Base-by-base conservation (phyloP, 1,284 basidiomycete genomes). In the Hypsizygus ulmarius region DNA sequence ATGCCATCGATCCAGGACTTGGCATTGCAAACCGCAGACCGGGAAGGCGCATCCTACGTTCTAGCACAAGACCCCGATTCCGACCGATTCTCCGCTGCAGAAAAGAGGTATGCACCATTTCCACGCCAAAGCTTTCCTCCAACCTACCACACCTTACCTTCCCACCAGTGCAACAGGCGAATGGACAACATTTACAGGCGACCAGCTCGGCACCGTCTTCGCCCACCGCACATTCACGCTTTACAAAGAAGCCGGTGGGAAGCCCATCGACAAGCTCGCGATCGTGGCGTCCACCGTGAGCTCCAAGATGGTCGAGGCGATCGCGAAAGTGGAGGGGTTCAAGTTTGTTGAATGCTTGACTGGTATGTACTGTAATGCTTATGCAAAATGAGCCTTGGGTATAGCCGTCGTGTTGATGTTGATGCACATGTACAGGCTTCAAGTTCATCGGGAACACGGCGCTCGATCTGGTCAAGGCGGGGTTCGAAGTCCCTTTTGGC, bases 261-360 rank as follows among this genome's bases (percentile, higher is more conserved):
- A 82, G 55, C 77, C 86, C 0, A 50, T 88, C 5, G 62, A 76
- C 3, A 84, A 82, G 56, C 68, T 92, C 5, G 88, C 84, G 1
- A 90, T 93, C 80, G 82, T 92, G 7, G 88, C 88, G 0, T 92
- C 90, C 0, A 89, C 89, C 3, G 91, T 93, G 9, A 92, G 89
- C 62, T 92, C 88, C 2, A 92, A 90, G 66, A 88, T 93, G 87
- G 68, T 93, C 9, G 83, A 85, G 58, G 70, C 78, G 1, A 87
- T 93, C 69, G 90, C 90, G 0, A 61, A 67, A 35, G 62, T 63
- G 3, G 90, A 93, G 60, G 89, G 88, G 0, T 93, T 93, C 70
- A 81, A 75, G 54, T 93, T 91, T 61, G 76, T 77, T 1, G 90
- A 93, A 61, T 92, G 88, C 57, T 67, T 93, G 41, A 93, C 90